These are phyloP conservation scores for Cinnamomum chago DNA, from an alignment of 164 flowering plant species.

Conservation along the genomic window DNA sequence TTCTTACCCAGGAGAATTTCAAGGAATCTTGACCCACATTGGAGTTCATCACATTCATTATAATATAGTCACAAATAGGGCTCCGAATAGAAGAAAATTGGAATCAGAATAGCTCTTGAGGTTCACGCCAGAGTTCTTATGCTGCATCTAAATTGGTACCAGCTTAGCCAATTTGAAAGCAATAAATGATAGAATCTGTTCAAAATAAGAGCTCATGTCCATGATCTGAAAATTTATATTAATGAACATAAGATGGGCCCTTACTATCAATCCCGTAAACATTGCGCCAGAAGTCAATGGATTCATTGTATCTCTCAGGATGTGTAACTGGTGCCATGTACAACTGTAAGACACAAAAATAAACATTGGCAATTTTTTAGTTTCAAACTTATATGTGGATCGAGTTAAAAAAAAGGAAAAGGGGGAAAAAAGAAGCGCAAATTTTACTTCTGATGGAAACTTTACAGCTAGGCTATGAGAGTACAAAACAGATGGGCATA, in stretches of 20 bases:
- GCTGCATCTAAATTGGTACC: background rate
- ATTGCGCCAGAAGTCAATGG: slow-evolving; percentile 95
- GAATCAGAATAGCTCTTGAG: background rate
- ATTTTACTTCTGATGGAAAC: no score
- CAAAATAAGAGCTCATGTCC: background rate
- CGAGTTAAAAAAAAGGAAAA: background rate
- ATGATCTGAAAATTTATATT: background rate
- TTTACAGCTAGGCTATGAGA: no score
- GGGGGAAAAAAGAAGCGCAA: background rate
- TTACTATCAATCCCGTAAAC: slow-evolving; percentile 98
- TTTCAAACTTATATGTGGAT: background rate
- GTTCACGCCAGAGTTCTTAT: background rate
- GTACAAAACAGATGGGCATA: no score
- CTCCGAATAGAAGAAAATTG: background rate
- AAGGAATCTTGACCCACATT: no score
- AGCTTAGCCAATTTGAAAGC: background rate
- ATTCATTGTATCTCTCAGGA: slow-evolving; percentile 81
- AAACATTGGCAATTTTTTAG: background rate
- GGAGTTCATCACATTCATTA: no score
- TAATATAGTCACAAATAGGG: no score
- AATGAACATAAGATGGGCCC: slow-evolving; percentile 22
- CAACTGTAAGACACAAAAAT: slow-evolving; percentile 44
- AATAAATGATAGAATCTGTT: background rate
- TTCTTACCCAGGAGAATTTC: background rate
- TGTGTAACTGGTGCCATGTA: slow-evolving; percentile 96